These are phyloP conservation scores for Phalaenopsis hybrid DNA, from an alignment of 116 monocot genomes.

Conservation along the genomic window DNA sequence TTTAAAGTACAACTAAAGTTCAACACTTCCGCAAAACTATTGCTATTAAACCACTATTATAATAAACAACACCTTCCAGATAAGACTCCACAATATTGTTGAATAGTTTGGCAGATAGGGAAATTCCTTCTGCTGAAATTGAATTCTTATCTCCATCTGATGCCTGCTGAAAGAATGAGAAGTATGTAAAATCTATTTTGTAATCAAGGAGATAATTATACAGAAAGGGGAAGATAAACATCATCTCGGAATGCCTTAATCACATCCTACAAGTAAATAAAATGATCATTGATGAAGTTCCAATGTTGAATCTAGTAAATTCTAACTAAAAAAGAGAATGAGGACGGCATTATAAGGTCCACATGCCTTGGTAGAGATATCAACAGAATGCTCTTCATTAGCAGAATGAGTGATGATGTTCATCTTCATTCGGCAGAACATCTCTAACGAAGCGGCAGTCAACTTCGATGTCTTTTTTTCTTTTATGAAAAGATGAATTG, in stretches of 20 bases:
- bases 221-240: neutral
- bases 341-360: neutral
- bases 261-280: neutral
- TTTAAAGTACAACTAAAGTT: neutral
- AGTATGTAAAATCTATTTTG: neutral
- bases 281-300: neutral
- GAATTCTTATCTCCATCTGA: conserved; percentile 32
- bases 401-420: too few species aligned
- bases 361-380: too few species aligned
- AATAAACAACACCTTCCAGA: conserved; percentile 50
- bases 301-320: neutral
- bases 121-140: conserved; percentile 55
- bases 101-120: conserved; percentile 60
- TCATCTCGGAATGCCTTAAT: neutral
- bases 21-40: neutral
- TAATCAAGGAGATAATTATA: neutral
- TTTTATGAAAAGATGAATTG: too few species aligned
- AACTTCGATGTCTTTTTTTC: too few species aligned
- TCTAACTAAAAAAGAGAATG: neutral
- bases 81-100: conserved; percentile 54
- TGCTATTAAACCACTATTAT: neutral
- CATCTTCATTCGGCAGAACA: too few species aligned
- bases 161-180: conserved; percentile 36
- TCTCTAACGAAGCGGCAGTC: too few species aligned
- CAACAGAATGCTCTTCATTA: too few species aligned